phyloP scores from a whole-genome alignment of 2,329 filamentous ascomycete species.

The Neodidymelliopsis sp. region DNA sequence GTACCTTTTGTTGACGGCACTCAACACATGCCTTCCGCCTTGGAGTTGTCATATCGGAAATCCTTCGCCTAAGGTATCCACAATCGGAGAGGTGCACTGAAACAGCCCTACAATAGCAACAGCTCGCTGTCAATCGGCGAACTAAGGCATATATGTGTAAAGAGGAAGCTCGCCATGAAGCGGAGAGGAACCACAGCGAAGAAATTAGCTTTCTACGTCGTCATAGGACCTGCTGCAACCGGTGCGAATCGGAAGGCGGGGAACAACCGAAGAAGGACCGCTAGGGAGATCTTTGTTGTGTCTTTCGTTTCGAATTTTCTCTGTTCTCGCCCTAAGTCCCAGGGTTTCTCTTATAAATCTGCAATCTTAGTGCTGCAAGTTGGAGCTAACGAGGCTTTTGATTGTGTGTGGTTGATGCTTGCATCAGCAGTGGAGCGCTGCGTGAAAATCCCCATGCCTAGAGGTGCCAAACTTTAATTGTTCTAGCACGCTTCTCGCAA shows the following conservation, averaged over 20 bases:
- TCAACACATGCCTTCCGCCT: slow-evolving; percentile 49
- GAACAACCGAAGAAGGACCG: slow-evolving; percentile 42
- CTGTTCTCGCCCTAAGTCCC: slow-evolving; percentile 24
- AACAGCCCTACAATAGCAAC: slow-evolving; percentile 28
- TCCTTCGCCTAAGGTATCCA: slow-evolving; percentile 34
- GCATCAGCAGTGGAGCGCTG: slow-evolving; percentile 32
- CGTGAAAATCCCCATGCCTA: slow-evolving; percentile 25
- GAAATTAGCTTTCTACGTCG: slow-evolving; percentile 41
- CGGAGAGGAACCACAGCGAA: slow-evolving; percentile 26
- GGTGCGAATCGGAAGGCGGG: slow-evolving; percentile 44
- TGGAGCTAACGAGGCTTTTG: slow-evolving; percentile 32
- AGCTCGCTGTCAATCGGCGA: slow-evolving; percentile 36
- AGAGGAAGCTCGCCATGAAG: slow-evolving; percentile 27
- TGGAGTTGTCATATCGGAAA: slow-evolving; percentile 42
- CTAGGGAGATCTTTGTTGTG: slow-evolving; percentile 30
- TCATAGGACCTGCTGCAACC: slow-evolving; percentile 38
- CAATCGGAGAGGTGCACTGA: slow-evolving; percentile 24
- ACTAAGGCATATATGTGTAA: slow-evolving; percentile 35
- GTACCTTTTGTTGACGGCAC: slow-evolving; percentile 50
- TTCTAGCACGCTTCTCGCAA: slow-evolving; percentile 14
- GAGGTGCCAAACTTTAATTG: slow-evolving; percentile 18
- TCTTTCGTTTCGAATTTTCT: slow-evolving; percentile 26
- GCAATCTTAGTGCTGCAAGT: slow-evolving; percentile 25
- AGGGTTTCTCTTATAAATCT: slow-evolving; percentile 37
- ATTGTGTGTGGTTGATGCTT: slow-evolving; percentile 34